Evolutionary conservation across 2,329 filamentous ascomycete species (phyloP).

Genomic region (Neopestalotiopsis sp.): DNA sequence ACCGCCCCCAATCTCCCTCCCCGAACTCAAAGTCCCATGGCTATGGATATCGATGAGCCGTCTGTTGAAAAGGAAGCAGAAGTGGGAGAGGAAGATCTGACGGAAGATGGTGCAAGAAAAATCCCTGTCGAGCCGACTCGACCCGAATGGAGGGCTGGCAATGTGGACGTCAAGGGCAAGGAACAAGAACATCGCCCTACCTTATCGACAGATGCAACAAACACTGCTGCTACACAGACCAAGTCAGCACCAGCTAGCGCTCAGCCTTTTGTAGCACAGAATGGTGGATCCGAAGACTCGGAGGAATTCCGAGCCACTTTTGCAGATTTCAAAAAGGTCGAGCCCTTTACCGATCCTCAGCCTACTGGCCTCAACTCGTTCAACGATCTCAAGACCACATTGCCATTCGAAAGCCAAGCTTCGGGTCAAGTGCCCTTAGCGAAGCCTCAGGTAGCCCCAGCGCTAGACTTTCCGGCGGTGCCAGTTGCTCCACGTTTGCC

Average conservation of each 20-base stretch:
- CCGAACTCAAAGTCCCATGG: slow-evolving; percentile 53
- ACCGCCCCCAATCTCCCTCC: slow-evolving; percentile 22
- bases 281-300: slow-evolving; percentile 59
- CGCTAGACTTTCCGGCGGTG: slow-evolving; percentile 50
- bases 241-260: slow-evolving; percentile 20
- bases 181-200: slow-evolving; percentile 25
- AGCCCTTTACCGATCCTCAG: slow-evolving; percentile 54
- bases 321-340: slow-evolving; percentile 59
- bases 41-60: slow-evolving; percentile 70
- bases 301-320: slow-evolving; percentile 61
- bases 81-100: slow-evolving; percentile 28
- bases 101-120: slow-evolving; percentile 48
- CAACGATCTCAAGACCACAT: slow-evolving; percentile 57
- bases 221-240: slow-evolving; percentile 24
- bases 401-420: slow-evolving; percentile 61
- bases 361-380: slow-evolving; percentile 57
- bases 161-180: slow-evolving; percentile 39
- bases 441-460: slow-evolving; percentile 37
- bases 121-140: slow-evolving; percentile 64
- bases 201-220: slow-evolving; percentile 27
- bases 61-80: slow-evolving; percentile 33
- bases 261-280: slow-evolving; percentile 36
- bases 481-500: slow-evolving; percentile 57
- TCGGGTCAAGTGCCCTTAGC: slow-evolving; percentile 45
- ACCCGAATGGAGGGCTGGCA: slow-evolving; percentile 63